These are phyloP conservation scores for Acanthamoeba rhysodes DNA, from an alignment of 208 protist species.

Conservation along the genomic window DNA sequence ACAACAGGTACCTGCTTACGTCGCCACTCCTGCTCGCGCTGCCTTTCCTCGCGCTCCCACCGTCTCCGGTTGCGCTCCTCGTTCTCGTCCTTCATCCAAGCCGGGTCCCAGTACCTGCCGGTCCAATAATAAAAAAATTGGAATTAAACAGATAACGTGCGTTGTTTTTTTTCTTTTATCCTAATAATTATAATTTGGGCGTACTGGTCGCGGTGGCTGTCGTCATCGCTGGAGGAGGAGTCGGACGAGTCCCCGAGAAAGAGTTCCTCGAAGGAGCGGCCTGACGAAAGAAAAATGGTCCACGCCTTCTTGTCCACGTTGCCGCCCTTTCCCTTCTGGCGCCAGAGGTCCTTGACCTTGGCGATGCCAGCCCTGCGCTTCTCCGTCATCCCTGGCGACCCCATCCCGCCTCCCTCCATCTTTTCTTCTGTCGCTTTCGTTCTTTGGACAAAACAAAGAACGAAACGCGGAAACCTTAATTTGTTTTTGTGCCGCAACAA, in stretches of 20 bases:
- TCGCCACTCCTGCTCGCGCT: neutral
- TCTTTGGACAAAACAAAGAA: no score
- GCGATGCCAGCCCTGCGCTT: neutral
- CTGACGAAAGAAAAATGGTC: neutral
- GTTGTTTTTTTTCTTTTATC: no score
- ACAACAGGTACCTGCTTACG: neutral
- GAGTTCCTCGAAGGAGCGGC: neutral
- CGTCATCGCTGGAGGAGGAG: neutral
- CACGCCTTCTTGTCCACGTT: neutral
- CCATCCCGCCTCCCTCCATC: no score
- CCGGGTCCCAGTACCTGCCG: neutral
- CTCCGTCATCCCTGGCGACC: no score
- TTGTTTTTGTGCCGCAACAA: no score
- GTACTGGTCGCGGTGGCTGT: neutral
- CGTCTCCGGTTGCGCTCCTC: neutral
- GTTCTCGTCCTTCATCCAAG: neutral
- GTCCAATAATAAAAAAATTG: no score
- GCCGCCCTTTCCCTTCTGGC: neutral
- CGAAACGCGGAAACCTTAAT: no score
- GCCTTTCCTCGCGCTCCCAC: neutral
- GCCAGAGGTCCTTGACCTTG: neutral
- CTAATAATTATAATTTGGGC: no score
- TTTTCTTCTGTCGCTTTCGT: no score
- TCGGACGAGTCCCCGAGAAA: neutral
- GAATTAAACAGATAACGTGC: no score